Percentiles rank a stretch among this genome's conserved stretches.
Conservation (phyloP, 306 rosid species). For the Myrica gale region DNA sequence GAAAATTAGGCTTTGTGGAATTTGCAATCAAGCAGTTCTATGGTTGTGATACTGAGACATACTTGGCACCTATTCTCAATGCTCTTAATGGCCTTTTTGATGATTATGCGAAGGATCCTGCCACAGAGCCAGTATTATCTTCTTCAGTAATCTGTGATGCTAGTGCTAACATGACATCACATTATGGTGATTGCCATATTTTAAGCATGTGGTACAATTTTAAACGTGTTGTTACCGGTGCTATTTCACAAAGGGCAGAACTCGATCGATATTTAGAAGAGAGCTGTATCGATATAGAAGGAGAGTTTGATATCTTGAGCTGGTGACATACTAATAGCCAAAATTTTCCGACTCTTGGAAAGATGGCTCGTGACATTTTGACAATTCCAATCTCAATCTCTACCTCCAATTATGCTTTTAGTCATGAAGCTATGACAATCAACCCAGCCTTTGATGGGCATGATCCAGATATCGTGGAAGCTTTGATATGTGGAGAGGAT, state of each 20-base stretch:
- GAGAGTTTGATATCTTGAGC: not conserved
- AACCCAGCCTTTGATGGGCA: not conserved
- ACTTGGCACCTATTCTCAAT: not conserved
- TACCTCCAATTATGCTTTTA: not conserved
- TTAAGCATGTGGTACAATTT: not conserved
- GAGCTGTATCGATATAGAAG: rapidly evolving
- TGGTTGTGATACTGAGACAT: not conserved
- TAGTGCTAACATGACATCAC: not conserved
- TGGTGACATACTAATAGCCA: not conserved
- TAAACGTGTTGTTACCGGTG: not conserved
- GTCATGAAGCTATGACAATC: not conserved
- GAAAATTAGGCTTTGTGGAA: not conserved
- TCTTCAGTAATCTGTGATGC: not conserved
- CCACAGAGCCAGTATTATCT: not conserved
- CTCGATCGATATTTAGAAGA: not conserved
- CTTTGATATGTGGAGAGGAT: not conserved
- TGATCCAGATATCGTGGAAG: not conserved
- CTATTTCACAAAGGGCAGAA: not conserved
- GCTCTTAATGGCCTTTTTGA: not conserved
- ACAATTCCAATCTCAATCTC: not conserved
- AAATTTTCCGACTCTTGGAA: not conserved
- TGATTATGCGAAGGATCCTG: not conserved
- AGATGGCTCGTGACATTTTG: not conserved
- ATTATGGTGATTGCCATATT: not conserved
- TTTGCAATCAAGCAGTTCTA: not conserved